Base-by-base conservation (phyloP, 2,329 filamentous ascomycete genomes). In the Fusarium graminum region DNA sequence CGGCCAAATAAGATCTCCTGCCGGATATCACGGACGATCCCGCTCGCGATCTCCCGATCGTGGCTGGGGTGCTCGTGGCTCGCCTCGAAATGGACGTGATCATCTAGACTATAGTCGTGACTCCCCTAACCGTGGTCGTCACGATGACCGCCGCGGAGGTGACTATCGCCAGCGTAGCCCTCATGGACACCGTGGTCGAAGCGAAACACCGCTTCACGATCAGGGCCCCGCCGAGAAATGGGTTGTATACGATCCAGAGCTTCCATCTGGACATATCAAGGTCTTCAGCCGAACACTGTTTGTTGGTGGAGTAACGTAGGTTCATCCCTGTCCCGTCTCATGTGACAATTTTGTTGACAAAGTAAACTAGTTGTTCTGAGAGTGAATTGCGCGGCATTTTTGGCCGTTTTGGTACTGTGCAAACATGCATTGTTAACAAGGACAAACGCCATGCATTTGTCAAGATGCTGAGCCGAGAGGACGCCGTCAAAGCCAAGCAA, bases 391-490 rank as follows among this genome's bases (percentile, higher is more conserved):
- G 93, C 52, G 82, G 81, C 49, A 88, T 97, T 42, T 99, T 99
- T 78, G 84, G 83, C 73, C 88, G 88, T 43, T 97, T 90, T 75
- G 95, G 95, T 59, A 84, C 89, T 52, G 95, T 99, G 6, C 95
- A 99, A 79, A 97, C 94, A 2, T 98, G 94, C 79, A 99, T 99
- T 68, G 94, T 97, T 69, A 98, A 99, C 81, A 91, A 93, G 74
- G 95, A 99, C 75, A 99, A 98, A 81, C 92, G 95, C 17, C 95
- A 99, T 78, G 95, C 95, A 7, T 99, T 99, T 77, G 94, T 99
- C 74, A 99, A 99, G 81, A 99, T 99, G 95, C 87, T 95, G 69
- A 95, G 88, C 66, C 92, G 96, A 36, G 85, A 88, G 64, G 93
- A 97, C 78, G 94, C 95, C 14, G 86, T 97, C 59, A 82, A 78